These are phyloP conservation scores for Mycosarcoma mackinlayi DNA, from an alignment of 1,284 basidiomycete species.

Conservation along the genomic window DNA sequence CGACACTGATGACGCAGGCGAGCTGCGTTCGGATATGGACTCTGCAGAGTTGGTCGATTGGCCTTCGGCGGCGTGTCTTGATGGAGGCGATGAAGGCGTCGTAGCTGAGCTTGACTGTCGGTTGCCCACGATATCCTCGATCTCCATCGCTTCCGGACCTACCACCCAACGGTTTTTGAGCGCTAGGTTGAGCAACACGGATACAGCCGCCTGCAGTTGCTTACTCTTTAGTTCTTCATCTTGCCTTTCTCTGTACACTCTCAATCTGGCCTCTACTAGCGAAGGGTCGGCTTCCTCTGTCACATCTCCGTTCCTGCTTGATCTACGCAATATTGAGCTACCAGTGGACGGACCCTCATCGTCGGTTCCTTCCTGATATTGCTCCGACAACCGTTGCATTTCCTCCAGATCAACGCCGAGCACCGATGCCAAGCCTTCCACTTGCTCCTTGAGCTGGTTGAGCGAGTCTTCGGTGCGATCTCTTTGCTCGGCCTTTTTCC, in stretches of 20 bases:
- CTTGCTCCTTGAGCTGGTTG: slow-evolving; percentile 40
- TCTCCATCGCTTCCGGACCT: slow-evolving; percentile 51
- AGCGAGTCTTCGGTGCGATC: slow-evolving; percentile 59
- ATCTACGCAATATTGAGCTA: background rate
- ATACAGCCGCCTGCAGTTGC: slow-evolving; percentile 50
- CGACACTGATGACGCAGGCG: background rate
- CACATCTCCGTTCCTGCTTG: slow-evolving; percentile 7
- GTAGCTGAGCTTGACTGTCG: background rate
- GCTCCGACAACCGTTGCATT: slow-evolving; percentile 21
- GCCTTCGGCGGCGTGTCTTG: background rate
- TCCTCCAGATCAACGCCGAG: slow-evolving; percentile 47
- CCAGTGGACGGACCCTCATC: background rate
- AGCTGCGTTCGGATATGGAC: background rate
- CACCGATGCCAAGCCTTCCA: slow-evolving; percentile 41
- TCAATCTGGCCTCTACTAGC: slow-evolving; percentile 30
- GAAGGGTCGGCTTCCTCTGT: slow-evolving; percentile 48
- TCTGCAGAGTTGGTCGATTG: background rate
- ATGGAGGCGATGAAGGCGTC: slow-evolving; percentile 2
- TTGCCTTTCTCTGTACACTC: slow-evolving; percentile 23
- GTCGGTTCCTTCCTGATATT: slow-evolving; percentile 3
- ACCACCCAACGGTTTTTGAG: slow-evolving; percentile 54
- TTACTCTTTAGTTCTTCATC: slow-evolving; percentile 41
- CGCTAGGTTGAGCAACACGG: slow-evolving; percentile 54
- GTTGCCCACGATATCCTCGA: slow-evolving; percentile 50
- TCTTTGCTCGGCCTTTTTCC: slow-evolving; percentile 59